Evolutionary conservation across 2,329 filamentous ascomycete genomes (phyloP), one percentile per base, ranked within the genome.

Genomic region (Fusarium musae): DNA sequence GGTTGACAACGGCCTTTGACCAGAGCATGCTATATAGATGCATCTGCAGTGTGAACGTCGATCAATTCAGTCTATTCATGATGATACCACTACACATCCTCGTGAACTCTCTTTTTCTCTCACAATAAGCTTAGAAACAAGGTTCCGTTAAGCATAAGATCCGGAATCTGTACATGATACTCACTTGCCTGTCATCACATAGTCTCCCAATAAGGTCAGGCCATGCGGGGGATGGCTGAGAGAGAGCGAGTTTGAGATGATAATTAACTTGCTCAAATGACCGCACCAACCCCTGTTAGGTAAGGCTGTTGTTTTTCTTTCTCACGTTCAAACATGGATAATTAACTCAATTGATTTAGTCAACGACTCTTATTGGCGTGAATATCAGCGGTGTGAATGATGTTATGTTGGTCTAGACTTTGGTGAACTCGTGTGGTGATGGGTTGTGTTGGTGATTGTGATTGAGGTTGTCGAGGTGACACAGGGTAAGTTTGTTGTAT

Each of bases 251-350:
- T 71, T 63, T 70, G 67, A 71, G 76, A 72, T 23, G 43, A 63
- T 72, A 69, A 74, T 77, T 82, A 83, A 83, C 82, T 83, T 83
- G 82, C 82, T 83, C 82, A 83, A 83, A 83, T 79, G 74, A 70
- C 75, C 82, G 80, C 82, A 82, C 47, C 34, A 60, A 73, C 59
- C 67, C 74, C 68, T 73, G 66, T 47, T 47, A 52, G 63, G 36
- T 26, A 57, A 52, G 10, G 44, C 42, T 32, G 23, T 32, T 28
- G 37, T 42, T 19, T 47, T 36, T 36, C n/a, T 34, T 57, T 50
- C 6, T 32, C 40, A 32, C 37, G 23, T 32, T 52, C 54, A 36
- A 63, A 32, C 17, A 47, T 50, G 30, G 50, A 32, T 17, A 21
- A 59, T 13, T 46, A 37, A 44, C 47, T 63, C 28, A 36, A n/a